A percentile compares a stretch with the other conserved stretches of the same genome.
Conservation (phyloP, 345 rosid species). For the Brassica nigra region DNA sequence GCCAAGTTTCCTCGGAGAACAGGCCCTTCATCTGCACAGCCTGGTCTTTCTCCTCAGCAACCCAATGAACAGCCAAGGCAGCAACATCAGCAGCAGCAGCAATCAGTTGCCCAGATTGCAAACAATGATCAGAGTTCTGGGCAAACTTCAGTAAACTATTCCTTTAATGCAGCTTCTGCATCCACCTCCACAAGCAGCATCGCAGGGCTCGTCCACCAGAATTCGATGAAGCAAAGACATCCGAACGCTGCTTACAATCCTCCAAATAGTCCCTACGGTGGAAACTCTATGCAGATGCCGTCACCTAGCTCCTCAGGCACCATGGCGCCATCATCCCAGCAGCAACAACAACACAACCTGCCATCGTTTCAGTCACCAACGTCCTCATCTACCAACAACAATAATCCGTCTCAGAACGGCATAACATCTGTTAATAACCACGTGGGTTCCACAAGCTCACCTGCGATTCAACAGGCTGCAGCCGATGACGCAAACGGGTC, state of each 20-base stretch:
- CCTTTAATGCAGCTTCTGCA: conserved; percentile 56
- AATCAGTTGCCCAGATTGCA: conserved; percentile 31
- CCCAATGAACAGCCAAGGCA: conserved; percentile 52
- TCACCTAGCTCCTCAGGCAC: conserved; percentile 82
- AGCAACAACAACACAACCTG: conserved; percentile 50
- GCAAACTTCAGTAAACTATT: conserved; percentile 57
- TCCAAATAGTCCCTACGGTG: conserved; percentile 76
- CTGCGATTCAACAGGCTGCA: conserved; percentile 60
- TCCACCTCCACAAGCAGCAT: conserved; percentile 70
- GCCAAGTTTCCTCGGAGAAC: conserved; percentile 89
- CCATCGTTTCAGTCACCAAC: conserved; percentile 77
- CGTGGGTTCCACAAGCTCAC: conserved; percentile 59
- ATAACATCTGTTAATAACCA: conserved; percentile 53
- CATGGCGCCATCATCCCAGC: conserved; percentile 50
- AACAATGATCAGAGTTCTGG: conserved; percentile 54
- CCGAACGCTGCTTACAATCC: conserved; percentile 70
- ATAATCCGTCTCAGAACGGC: conserved; percentile 57
- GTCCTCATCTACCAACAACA: conserved; percentile 55
- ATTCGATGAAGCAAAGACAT: conserved; percentile 80
- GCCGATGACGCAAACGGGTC: conserved; percentile 70
- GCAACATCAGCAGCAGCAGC: too few species aligned
- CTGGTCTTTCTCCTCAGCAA: conserved; percentile 59
- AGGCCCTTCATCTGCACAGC: conserved; percentile 53
- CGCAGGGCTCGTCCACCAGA: conserved; percentile 89
- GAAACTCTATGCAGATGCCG: conserved; percentile 66